Evolutionary conservation across 257 asterid species (phyloP), one percentile per base, ranked within the genome.

Genomic region (Nyctanthes arbortristis): DNA sequence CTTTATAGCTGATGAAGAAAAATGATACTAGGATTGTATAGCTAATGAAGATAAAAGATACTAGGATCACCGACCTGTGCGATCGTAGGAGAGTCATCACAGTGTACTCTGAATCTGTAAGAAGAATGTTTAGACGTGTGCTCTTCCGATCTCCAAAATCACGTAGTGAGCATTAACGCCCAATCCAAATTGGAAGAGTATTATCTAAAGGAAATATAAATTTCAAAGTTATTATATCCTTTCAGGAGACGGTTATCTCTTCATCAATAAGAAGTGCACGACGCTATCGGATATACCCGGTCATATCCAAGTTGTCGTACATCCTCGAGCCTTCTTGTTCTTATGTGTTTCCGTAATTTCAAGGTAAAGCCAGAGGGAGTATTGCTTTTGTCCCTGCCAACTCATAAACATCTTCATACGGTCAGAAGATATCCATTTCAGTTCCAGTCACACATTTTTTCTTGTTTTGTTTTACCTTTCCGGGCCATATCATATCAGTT

Each of bases 281-380:
- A 63, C 73, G 27, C 32, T 74, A 27, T 65, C 59, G 39, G 32
- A 36, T 79, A 64, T 82, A 94, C 99, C 93, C 97, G 87, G 64
- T 94, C 99, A 77, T 94, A 94, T 47, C 99, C 99, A 74, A 94
- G 97, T 70, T 94, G 99, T 24, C 96, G 89, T 74, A 94, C 97
- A 79, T 94, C 99, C 82, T 94, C 99, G 13, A 94, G 95, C 88
- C 96, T 91, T 77, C 94, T 94, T 58, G 97, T 85, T 79, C 99
- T 77, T 71, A 94, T 94, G 79, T 94, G 99, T 82, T 85, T 94
- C 83, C 99, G 81, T 80, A 94, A 74, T 81, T 94, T 94, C 73
- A 94, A 84, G 0, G 97, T 91, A 79, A 91, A 94, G n/a, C 97
- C 99, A 2, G 97, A 94, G 5, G 99, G 97, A 8, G 99, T 94